A percentile compares a stretch with the other conserved stretches of the same genome.
Conservation (phyloP, 352 stramenopile species). For the Pythium folliculosum region DNA sequence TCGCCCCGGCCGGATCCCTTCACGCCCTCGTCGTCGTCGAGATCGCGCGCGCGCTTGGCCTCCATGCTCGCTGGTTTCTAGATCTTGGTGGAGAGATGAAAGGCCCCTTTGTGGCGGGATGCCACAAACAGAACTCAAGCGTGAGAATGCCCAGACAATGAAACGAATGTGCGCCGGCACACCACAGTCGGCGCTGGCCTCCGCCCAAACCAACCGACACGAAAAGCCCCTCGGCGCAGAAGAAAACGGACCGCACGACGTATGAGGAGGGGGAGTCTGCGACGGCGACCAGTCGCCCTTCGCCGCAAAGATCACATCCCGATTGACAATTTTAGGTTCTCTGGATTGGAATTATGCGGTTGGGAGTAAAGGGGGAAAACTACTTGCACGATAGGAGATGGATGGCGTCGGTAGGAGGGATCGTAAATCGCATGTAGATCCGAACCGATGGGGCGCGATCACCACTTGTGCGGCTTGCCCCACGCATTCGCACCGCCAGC, state of each 20-base stretch:
- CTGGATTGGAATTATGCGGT: not conserved
- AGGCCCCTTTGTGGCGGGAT: no score
- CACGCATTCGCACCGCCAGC: constrained; percentile 43
- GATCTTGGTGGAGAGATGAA: not conserved
- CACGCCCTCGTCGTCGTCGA: constrained; percentile 17
- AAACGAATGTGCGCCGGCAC: not conserved
- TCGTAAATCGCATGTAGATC: not conserved
- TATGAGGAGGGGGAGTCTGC: not conserved
- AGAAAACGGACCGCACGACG: constrained; percentile 8
- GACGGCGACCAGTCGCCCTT: constrained; percentile 13
- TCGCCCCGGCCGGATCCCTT: constrained; percentile 14
- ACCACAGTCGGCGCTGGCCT: not conserved
- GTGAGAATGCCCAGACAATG: not conserved
- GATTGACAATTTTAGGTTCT: constrained; percentile 21
- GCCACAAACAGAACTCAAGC: no score
- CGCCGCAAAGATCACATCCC: not conserved
- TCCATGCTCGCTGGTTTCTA: constrained; percentile 42
- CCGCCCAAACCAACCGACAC: not conserved
- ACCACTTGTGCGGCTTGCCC: constrained; percentile 70
- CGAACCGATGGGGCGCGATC: not conserved
- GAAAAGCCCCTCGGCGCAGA: not conserved
- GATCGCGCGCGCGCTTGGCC: constrained; percentile 47
- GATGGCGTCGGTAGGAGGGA: not conserved
- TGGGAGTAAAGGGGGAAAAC: not conserved
- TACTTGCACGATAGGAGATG: not conserved